Base-by-base conservation (phyloP, 805 yeast genomes). In the Clavispora fructus region DNA sequence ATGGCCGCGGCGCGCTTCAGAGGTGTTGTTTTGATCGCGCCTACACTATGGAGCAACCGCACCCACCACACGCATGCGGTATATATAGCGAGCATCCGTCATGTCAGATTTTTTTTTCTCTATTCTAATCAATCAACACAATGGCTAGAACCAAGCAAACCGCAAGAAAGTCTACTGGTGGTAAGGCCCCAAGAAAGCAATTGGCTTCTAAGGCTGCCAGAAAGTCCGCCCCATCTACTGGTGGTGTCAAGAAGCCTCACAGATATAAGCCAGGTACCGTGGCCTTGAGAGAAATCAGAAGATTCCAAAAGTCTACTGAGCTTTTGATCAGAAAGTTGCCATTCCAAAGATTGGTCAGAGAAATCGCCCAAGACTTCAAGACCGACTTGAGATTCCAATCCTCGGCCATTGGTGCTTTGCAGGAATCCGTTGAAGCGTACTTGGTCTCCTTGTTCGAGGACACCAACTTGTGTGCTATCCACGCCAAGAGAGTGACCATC, bases 341-440 rank as follows among this genome's bases (percentile, higher is more conserved):
- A 50, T 92, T 92, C 85, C 97, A 92, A 71, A 85, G 97, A 79
- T 80, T 91, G 67, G 97, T 91, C 48, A 81, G 97, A 72, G 97
- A 91, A 75, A 88, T 92, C 54, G 95, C 97, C 54, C 92, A 86
- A 72, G 97, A 90, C 69, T 86, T 87, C 82, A 86, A 85, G 78
- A 82, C 92, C 60, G 95, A 87, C 67, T 80, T 90, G 72, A 85
- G 96, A 79, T 92, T 94, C 85, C 97, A 92, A 73, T 87, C 96
- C 47, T 87, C 95, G 57, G 99, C 99, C 57, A 86, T 92, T 57
- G 91, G 96, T 75, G 99, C 99, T 59, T 78, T 92, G 62, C 99
- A 92, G 74, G 99, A 94, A 77, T 91, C 98, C 54, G 96, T 92
- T 53, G 99, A 92, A 79, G 97, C 97, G 64, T 94, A 90, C 81